phyloP scores from a whole-genome alignment of 2,329 filamentous ascomycete species.

The Cryphonectria radicalis region DNA sequence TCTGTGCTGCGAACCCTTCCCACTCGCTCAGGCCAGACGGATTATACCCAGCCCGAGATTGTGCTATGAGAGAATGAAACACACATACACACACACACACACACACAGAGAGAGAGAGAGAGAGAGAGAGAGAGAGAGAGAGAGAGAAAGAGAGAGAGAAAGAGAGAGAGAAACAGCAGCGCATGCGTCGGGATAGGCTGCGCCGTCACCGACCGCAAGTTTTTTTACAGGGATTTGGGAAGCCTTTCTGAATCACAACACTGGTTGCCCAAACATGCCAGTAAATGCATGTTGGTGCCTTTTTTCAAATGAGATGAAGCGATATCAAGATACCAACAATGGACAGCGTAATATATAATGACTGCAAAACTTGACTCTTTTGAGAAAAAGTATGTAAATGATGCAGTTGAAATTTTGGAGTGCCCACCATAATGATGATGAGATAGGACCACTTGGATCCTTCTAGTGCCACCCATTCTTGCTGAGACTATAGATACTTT shows the following conservation, averaged over 20 bases:
- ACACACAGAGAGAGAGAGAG: background rate
- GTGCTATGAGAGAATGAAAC: background rate
- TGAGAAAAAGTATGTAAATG: background rate
- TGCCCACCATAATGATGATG: background rate
- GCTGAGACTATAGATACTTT: background rate
- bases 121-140: background rate
- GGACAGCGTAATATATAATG: slow-evolving; percentile 1
- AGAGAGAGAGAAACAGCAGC: background rate
- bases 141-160: background rate
- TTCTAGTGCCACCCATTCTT: background rate
- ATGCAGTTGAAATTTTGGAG: background rate
- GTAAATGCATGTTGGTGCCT: background rate
- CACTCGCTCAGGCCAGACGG: slow-evolving; percentile 30
- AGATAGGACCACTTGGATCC: background rate
- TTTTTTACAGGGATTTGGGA: background rate
- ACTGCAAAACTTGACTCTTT: background rate
- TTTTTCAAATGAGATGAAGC: background rate
- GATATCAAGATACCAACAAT: background rate
- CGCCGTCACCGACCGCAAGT: no score
- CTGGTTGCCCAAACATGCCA: background rate
- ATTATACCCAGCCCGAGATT: slow-evolving; percentile 3
- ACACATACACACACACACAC: no score
- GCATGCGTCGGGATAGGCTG: background rate
- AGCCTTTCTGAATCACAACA: background rate
- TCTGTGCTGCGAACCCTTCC: slow-evolving; percentile 37